phyloP scores from a whole-genome alignment of 805 yeast genomes.

The Saccharomycopsis sp. region DNA sequence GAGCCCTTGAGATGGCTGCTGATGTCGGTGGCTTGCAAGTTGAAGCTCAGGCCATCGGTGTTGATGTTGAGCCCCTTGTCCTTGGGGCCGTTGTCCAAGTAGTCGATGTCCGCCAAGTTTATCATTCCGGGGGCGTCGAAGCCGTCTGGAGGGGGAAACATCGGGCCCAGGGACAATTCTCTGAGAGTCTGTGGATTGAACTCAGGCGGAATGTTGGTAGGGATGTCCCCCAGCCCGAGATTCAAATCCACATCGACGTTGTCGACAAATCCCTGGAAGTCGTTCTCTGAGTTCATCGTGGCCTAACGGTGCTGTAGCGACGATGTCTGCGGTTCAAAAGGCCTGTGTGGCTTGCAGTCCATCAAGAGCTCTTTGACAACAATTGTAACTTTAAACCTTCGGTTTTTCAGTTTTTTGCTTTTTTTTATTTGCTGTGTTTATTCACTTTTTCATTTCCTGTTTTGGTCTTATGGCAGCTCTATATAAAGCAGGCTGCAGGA shows the following conservation, averaged over 20 bases:
- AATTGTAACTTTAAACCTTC: background rate
- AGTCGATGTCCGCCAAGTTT: background rate
- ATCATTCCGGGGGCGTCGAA: background rate
- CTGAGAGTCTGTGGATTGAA: background rate
- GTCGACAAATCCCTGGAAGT: constrained; percentile 8
- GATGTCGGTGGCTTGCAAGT: too few relatives aligned
- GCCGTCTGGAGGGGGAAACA: background rate
- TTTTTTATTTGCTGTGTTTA: background rate
- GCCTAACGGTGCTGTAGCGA: background rate
- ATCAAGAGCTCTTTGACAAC: too few relatives aligned
- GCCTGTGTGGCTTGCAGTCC: background rate
- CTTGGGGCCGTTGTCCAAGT: background rate
- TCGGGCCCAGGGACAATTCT: background rate
- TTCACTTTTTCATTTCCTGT: background rate
- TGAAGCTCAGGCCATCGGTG: constrained; percentile 6
- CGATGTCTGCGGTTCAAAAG: background rate
- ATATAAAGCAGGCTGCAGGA: too few relatives aligned
- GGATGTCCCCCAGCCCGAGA: constrained; percentile 6
- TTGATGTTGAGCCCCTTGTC: background rate
- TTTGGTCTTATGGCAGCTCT: background rate
- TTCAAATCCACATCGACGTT: constrained; percentile 12
- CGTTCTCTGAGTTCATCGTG: constrained; percentile 7
- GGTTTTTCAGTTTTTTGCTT: background rate
- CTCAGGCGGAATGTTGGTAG: background rate
- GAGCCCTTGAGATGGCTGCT: too few relatives aligned